Percentiles rank a stretch among this genome's conserved stretches.
Evolutionary conservation across 768 basidiomycete species (phyloP).

Genomic region (Suillus clintonianus): DNA sequence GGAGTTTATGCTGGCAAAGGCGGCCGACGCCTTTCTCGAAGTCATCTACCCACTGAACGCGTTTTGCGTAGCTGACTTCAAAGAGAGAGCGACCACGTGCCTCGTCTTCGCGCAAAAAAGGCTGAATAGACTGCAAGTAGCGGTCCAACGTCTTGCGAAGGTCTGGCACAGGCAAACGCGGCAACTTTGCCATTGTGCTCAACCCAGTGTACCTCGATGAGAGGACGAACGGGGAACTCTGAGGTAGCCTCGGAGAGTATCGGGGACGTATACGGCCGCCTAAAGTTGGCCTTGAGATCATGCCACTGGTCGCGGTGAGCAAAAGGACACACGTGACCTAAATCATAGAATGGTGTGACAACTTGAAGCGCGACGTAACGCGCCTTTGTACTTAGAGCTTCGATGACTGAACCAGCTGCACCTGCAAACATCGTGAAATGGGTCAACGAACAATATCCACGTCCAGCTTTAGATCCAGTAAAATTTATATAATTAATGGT

Average conservation of each 20-base stretch:
- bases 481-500: slow-evolving; percentile 11
- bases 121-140: slow-evolving; percentile 78
- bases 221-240: neutral
- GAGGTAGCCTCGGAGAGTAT: neutral
- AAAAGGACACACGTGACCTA: neutral
- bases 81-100: slow-evolving; percentile 54
- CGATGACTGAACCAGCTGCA: slow-evolving; percentile 23
- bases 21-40: slow-evolving; percentile 73
- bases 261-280: neutral
- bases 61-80: slow-evolving; percentile 50
- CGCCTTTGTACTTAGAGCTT: neutral
- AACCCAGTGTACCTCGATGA: neutral
- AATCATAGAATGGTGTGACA: no score
- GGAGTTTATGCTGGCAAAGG: slow-evolving; percentile 68
- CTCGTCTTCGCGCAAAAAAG: slow-evolving; percentile 78
- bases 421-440: slow-evolving; percentile 46
- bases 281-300: neutral
- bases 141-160: slow-evolving; percentile 72
- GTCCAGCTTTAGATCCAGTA: slow-evolving; percentile 66
- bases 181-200: slow-evolving; percentile 35
- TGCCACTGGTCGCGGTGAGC: neutral
- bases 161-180: slow-evolving; percentile 82
- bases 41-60: slow-evolving; percentile 62
- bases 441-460: slow-evolving; percentile 57
- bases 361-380: neutral